A percentile compares a stretch with the other conserved stretches of the same genome.
phyloP scores from a whole-genome alignment of 352 stramenopile species.

The Phytopythium oedochilum region DNA sequence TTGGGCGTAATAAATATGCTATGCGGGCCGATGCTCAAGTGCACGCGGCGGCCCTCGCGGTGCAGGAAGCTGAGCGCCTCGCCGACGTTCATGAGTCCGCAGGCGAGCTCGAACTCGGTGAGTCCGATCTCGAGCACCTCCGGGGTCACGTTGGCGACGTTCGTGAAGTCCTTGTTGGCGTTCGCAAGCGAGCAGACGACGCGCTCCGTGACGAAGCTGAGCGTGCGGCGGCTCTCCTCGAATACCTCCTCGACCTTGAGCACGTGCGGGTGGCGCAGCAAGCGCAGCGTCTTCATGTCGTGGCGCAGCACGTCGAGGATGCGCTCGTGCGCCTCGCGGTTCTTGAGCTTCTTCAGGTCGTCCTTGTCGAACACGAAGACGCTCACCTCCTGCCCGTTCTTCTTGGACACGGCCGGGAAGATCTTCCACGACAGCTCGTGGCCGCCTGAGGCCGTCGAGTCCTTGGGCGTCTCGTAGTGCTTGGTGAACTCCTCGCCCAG shows the following conservation, averaged over 20 bases:
- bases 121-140: conserved; percentile 86
- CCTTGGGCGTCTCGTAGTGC: conserved; percentile 82
- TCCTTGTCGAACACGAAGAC: conserved; percentile 88
- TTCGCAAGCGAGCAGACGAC: conserved; percentile 89
- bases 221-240: conserved; percentile 78
- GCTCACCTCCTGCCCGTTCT: conserved; percentile 75
- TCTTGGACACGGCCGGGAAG: conserved; percentile 75
- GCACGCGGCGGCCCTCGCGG: conserved; percentile 82
- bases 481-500: conserved; percentile 84
- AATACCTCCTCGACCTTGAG: conserved; percentile 90
- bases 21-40: conserved; percentile 80
- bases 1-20: conserved; percentile 91
- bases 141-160: conserved; percentile 80
- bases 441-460: conserved; percentile 78
- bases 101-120: conserved; percentile 85
- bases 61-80: conserved; percentile 90
- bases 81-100: conserved; percentile 84
- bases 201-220: conserved; percentile 89
- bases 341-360: conserved; percentile 77
- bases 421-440: conserved; percentile 85
- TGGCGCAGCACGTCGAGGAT: conserved; percentile 84
- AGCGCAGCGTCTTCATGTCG: conserved; percentile 83
- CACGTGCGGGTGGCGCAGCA: conserved; percentile 86
- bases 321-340: conserved; percentile 83
- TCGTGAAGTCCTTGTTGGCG: conserved; percentile 87